Evolutionary conservation across 2,329 filamentous ascomycete genomes (phyloP).

Genomic region (Zymoseptoria pseudotritici): DNA sequence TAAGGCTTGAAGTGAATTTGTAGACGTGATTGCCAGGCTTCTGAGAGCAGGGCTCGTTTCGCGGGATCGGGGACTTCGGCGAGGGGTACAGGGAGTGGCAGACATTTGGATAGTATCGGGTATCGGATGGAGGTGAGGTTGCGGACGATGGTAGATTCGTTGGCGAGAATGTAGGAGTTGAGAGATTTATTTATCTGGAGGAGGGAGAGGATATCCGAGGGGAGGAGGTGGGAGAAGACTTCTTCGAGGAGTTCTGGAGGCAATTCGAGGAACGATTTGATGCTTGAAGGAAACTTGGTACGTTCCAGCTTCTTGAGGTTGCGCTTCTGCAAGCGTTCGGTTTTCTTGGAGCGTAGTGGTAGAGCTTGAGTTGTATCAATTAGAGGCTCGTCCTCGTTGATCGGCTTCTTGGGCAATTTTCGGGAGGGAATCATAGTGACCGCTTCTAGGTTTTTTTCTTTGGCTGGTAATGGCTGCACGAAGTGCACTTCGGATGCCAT

Average conservation of each 20-base stretch:
- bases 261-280: conserved; percentile 38
- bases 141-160: conserved; percentile 39
- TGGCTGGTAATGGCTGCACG: no score
- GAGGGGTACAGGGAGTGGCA: conserved; percentile 44
- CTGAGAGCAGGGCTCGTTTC: conserved; percentile 34
- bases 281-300: conserved; percentile 25
- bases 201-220: conserved; percentile 46
- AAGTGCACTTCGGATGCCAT: not conserved
- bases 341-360: conserved; percentile 46
- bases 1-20: conserved; percentile 45
- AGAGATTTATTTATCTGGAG: conserved; percentile 38
- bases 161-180: conserved; percentile 36
- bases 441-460: conserved; percentile 3
- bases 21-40: conserved; percentile 38
- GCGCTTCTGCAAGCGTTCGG: conserved; percentile 41
- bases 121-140: conserved; percentile 44
- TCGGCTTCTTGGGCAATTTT: conserved; percentile 5
- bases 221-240: conserved; percentile 41
- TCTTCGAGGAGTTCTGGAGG: conserved; percentile 48
- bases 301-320: conserved; percentile 34
- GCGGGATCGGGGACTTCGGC: conserved; percentile 22
- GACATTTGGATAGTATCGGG: conserved; percentile 43
- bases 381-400: conserved; percentile 39
- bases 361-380: conserved; percentile 45
- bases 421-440: conserved; percentile 9